Evolutionary conservation across 2,329 filamentous ascomycete species (phyloP), one percentile per base, ranked within the genome.

Genomic region (Onygena corvina): DNA sequence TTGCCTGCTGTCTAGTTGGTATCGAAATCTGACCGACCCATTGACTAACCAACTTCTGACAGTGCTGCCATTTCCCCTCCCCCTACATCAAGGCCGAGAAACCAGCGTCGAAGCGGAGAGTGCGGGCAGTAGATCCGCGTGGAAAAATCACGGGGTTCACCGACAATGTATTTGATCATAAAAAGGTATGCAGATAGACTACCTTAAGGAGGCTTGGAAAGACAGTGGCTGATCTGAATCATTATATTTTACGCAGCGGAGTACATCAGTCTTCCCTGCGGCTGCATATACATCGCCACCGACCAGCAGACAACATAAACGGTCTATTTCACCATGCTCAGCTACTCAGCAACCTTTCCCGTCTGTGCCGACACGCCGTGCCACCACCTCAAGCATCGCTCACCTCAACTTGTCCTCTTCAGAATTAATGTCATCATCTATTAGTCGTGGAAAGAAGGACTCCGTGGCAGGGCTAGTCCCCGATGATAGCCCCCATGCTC

Each of bases 101-200:
- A 33, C 63, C 63, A 2, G 57, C 59, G 16, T 61, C 55, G 47
- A 63, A 56, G 49, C 55, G 54, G 30, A 58, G 63, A 20, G 57
- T 65, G 20, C 64, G 63, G 46, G 58, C 63, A 2, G 53, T 54
- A 23, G 64, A 66, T 50, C 42, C 60, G 18, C 58, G 64, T 14
- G 62, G 64, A 1, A 62, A 63, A 45, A 54, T 59, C 14, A 58
- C 61, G 54, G 64, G 64, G 2, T 65, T 66, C 55, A 60, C 61
- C 4, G 64, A 66, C 48, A 66, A 66, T 53, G 63, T 66, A 2
- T 65, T 65, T 52, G 62, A 65, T 50, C 61, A 64, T 47, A 64
- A 61, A 52, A 54, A 62, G 50, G 61, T 60, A 9, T 56, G 54
- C 50, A 33, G 29, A 23, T 18, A 16, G 35, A 30, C 36, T 47